Evolutionary conservation across 352 stramenopile species (phyloP), one percentile per base, ranked within the genome.

Genomic region (Pythium brassicae): DNA sequence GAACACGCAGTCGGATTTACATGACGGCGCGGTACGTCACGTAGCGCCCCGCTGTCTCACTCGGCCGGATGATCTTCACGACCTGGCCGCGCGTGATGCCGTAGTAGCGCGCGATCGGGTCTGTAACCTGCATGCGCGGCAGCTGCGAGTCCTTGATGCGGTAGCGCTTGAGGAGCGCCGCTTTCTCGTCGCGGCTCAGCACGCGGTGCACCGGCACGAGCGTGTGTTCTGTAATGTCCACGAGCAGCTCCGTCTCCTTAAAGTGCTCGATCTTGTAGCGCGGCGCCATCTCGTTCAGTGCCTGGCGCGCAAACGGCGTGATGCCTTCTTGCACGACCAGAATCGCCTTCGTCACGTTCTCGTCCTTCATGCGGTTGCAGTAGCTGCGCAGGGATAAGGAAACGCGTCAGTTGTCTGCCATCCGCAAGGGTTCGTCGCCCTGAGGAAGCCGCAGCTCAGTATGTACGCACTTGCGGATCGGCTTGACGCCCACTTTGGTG

Each of bases 171-270:
- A 99, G 79, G 35, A 99, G 79, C 65, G 98, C 95, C 34, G 87
- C 78, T 74, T 99, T 99, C 77, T 99, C 94, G 55, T 98, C 93
- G 43, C 83, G 76, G n/a, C 68, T 91, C 1, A 99, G 83, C 52
- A 99, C 95, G 72, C 96, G 89, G 86, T 99, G 98, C 63, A 99
- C 94, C 9, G 98, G 98, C 61, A 99, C 97, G 40, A 99, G 83
- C 64, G 97, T 98, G 84, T 99, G 98, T 67, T 99, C 94, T 37
- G 98, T 99, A 71, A 99, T 99, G 75, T 99, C 97, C 35, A 99
- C 96, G 55, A 99, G 88, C 46, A 99, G 75, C 68, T 99, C 98
- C 20, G 93, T 94, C 77, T 99, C 97, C 65, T 98, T 98, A 59
- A 99, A 99, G 78, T 99, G 94, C 69, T 99, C 96, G 61, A 96